A percentile compares a stretch with the other conserved stretches of the same genome.
These are phyloP conservation scores for Parasarocladium wereldwijsianum DNA, from an alignment of 2,329 filamentous ascomycete species.

Conservation along the genomic window DNA sequence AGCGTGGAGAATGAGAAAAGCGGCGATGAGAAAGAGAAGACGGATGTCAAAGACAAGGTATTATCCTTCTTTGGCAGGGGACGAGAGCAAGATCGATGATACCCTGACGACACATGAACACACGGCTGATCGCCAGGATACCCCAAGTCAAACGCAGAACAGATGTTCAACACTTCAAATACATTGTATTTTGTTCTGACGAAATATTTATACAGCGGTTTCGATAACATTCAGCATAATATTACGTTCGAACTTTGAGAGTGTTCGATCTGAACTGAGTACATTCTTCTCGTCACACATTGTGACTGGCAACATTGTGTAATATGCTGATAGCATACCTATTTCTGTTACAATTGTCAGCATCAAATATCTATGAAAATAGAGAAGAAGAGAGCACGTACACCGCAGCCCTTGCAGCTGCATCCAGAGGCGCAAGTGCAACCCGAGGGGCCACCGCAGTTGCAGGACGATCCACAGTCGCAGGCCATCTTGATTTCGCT, in stretches of 20 bases:
- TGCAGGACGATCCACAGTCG: conserved; percentile 5
- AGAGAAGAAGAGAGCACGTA: conserved; percentile 3
- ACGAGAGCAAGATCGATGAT: neutral
- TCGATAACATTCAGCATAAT: neutral
- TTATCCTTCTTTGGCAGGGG: conserved; percentile 1
- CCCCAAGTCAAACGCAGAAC: neutral
- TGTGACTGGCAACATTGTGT: neutral
- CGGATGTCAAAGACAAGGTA: conserved; percentile 3
- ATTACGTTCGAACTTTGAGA: neutral
- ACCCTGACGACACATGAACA: neutral
- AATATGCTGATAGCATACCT: neutral
- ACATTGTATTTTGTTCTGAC: neutral
- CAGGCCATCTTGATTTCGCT: conserved; percentile 6
- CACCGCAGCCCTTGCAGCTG: conserved; percentile 6
- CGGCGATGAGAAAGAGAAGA: conserved; percentile 2
- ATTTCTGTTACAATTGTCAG: neutral
- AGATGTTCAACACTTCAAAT: neutral
- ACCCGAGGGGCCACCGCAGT: conserved; percentile 3
- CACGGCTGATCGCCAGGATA: neutral
- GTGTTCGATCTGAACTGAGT: neutral
- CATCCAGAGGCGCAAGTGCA: conserved; percentile 6
- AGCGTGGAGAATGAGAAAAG: neutral
- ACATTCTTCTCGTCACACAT: neutral
- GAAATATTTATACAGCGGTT: neutral
- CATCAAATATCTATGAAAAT: neutral